Base-by-base conservation (phyloP, 331 rosid species). In the Malus hybrid region DNA sequence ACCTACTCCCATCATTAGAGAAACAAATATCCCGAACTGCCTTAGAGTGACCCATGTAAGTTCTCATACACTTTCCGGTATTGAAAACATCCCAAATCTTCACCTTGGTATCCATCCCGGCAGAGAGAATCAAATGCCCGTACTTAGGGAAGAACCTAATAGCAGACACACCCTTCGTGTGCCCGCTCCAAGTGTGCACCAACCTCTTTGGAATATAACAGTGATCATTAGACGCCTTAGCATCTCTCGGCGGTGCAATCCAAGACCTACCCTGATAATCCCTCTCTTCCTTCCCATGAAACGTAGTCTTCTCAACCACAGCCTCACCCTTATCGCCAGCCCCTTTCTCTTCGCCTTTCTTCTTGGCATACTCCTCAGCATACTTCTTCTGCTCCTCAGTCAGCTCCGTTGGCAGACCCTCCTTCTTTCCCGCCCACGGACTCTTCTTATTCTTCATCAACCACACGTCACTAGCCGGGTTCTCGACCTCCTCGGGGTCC, bases 151-250 rank as follows among this genome's bases (percentile, higher is more conserved):
- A 94, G 85, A 94, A 94, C 60, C 99, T 71, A 65, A 94, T 94
- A 1, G 99, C 99, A 4, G 95, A 87, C 52, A 94, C 99, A 9
- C 99, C 96, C 82, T 88, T 92, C 0, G 99, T 94, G 78, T 94
- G 99, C 19, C 99, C 99, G 65, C 99, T 94, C 99, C 99, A 94
- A 16, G 99, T 94, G 78, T 92, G 99, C 76, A 94, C 97, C 85
- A 92, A 83, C 82, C 99, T 89, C 85, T 94, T 94, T 0, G 99
- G 99, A 62, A 94, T 94, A 76, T 90, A 94, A 75, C 99, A 94
- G 52, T 94, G 97, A 65, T 90, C 97, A 57, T 94, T 92, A 12
- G 77, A 77, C 8, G 97, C 95, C 78, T 94, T 94, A 15, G 97
- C 97, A 73, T 94, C 99, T 78, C 91, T 94, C 0, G 97, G 99